Conservation (phyloP, 2,329 filamentous ascomycete species). For the Xylariaceae sp. region DNA sequence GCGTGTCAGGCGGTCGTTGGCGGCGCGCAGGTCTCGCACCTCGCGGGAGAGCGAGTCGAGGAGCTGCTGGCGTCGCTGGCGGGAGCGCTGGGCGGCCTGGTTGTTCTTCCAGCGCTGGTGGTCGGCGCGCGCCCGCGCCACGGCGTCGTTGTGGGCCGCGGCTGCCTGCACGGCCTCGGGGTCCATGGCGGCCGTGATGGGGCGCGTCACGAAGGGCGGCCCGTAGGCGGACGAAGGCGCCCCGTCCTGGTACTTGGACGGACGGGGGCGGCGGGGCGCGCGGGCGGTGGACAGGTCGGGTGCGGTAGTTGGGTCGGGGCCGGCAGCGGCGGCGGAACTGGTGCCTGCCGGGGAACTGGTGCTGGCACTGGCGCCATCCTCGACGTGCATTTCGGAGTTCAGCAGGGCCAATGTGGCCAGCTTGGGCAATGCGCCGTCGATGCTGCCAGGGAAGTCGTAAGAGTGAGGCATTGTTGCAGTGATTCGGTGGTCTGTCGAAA, state of each 20-base stretch:
- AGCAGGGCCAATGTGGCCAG: too few relatives aligned
- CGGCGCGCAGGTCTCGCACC: not conserved
- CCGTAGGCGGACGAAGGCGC: slow-evolving; percentile 4
- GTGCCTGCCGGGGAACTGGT: too few relatives aligned
- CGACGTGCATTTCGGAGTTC: too few relatives aligned
- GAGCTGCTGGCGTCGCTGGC: slow-evolving; percentile 3
- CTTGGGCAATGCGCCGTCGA: too few relatives aligned
- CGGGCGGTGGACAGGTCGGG: too few relatives aligned
- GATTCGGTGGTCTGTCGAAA: too few relatives aligned
- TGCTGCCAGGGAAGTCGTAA: too few relatives aligned
- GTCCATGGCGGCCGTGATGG: slow-evolving; percentile 2
- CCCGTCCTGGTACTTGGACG: slow-evolving; percentile 6
- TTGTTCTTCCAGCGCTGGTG: slow-evolving; percentile 6
- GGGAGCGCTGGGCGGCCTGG: slow-evolving; percentile 4
- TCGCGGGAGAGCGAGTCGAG: slow-evolving; percentile 4
- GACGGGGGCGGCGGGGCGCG: not conserved
- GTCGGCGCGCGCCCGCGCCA: slow-evolving; percentile 1
- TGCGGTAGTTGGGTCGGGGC: too few relatives aligned
- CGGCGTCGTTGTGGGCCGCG: slow-evolving; percentile 2
- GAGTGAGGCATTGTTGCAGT: too few relatives aligned
- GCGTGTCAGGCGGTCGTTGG: not conserved
- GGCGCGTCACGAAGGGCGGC: slow-evolving; percentile 3
- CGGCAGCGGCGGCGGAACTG: too few relatives aligned
- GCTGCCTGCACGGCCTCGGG: not conserved
- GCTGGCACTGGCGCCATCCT: too few relatives aligned